Evolutionary conservation across 2,329 filamentous ascomycete species (phyloP).

Genomic region (Tolypocladium endophyticum): DNA sequence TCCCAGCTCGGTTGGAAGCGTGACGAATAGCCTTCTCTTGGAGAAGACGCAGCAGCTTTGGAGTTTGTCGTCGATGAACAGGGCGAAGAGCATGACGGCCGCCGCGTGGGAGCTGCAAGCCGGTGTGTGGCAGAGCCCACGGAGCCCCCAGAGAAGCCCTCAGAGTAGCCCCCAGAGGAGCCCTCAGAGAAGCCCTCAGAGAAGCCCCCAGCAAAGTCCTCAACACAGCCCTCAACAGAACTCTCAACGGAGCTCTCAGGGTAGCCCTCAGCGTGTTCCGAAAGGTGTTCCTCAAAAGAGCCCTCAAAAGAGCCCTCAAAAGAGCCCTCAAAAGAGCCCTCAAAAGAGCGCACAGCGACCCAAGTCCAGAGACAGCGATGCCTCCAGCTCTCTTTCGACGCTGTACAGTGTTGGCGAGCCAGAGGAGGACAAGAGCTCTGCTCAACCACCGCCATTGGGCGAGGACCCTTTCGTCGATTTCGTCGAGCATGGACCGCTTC

Average conservation of each 20-base stretch:
- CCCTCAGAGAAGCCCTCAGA: constrained; percentile 4
- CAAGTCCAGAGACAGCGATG: constrained; percentile 29
- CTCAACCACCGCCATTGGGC: background rate
- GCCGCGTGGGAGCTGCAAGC: constrained; percentile 13
- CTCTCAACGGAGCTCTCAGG: constrained; percentile 9
- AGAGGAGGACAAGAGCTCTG: constrained; percentile 18
- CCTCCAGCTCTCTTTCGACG: constrained; percentile 45
- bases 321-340: constrained; percentile 9
- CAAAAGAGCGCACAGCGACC: constrained; percentile 10
- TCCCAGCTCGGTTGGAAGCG: constrained; percentile 21
- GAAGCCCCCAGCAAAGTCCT: constrained; percentile 5
- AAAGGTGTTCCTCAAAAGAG: no score
- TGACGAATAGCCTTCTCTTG: constrained; percentile 29
- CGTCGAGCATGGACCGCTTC: constrained; percentile 9
- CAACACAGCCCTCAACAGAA: constrained; percentile 10
- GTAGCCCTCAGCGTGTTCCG: constrained; percentile 9
- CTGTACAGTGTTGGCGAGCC: constrained; percentile 44
- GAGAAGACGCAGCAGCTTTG: constrained; percentile 24
- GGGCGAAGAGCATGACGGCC: constrained; percentile 29
- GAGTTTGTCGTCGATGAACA: constrained; percentile 26
- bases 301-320: constrained; percentile 5
- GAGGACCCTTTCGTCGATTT: constrained; percentile 26
- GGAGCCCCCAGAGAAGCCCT: constrained; percentile 3
- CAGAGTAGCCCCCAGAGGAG: constrained; percentile 4
- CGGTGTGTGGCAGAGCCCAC: constrained; percentile 3